Evolutionary conservation across 179 eudicot genomes (phyloP).

Genomic region (Corrigiola litoralis): DNA sequence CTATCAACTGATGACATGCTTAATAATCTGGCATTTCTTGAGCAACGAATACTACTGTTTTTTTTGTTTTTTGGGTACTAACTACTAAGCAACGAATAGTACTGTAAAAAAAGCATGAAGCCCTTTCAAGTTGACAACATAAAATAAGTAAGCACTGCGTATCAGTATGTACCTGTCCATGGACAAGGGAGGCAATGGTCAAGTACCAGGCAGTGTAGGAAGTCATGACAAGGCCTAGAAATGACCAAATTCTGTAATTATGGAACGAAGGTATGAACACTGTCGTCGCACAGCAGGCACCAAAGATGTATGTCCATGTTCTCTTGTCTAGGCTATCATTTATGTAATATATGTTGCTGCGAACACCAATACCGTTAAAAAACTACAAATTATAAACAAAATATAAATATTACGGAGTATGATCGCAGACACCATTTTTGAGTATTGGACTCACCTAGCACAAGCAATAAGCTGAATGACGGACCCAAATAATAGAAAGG

Average conservation of each 20-base stretch:
- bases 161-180: constrained; percentile 75
- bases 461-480: constrained; percentile 92
- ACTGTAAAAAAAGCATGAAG: no score
- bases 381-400: background rate
- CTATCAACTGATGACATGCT: background rate
- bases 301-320: constrained; percentile 90
- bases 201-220: constrained; percentile 93
- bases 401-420: background rate
- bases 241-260: constrained; percentile 85
- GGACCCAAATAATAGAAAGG: constrained; percentile 84
- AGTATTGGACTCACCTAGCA: constrained; percentile 54
- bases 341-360: constrained; percentile 86
- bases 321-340: constrained; percentile 87
- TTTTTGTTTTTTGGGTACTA: no score
- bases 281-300: constrained; percentile 87
- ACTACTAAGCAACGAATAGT: no score
- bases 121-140: no score
- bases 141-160: no score
- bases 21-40: no score
- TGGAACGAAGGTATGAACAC: constrained; percentile 88
- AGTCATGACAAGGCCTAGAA: constrained; percentile 81
- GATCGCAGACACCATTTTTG: no score
- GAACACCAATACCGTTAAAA: background rate
- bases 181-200: constrained; percentile 72
- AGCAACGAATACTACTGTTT: no score